Evolutionary conservation across 225 moss, liverwort and hornwort genomes (phyloP), one percentile per base, ranked within the genome.

Genomic region (Marchantia polymorpha): DNA sequence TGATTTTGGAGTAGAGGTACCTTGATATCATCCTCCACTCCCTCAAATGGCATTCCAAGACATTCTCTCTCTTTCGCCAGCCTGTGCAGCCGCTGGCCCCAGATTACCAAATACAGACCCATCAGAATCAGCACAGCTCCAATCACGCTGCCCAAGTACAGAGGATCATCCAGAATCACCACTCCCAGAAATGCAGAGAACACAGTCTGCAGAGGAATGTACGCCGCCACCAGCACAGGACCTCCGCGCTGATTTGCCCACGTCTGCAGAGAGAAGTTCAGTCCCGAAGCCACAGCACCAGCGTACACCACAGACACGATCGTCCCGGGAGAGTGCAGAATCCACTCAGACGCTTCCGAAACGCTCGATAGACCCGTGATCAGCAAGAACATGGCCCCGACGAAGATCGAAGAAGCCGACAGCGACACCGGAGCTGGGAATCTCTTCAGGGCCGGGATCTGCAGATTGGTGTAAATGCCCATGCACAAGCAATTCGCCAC

Each of bases 101-200:
- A 96, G 64, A 89, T 87, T 60, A 94, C 94, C 39, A 96, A 83
- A 79, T 85, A 94, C 25, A 96, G 86, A 58, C 94, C 94, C 29
- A 31, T 15, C 52, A 91, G 10, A n/a, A 94, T 79, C 64, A 85
- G 69, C 13, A 64, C 25, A 4, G 91, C 94, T 54, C 96, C 94
- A 56, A 96, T 71, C 26, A 91, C 86, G 49, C 90, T 92, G 60
- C 96, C 94, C 77, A 92, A n/a, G 58, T 80, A 92, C 59, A 96
- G 76, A 12, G 84, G 81, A 73, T 59, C 83, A 51, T 86, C 81
- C 7, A 96, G 87, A 84, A 94, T 83, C 58, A 88, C 15, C 4
- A 85, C 67, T 39, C 39, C 39, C 39, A 39, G 39, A 39, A 39
- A 39, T 39, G 39, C 39, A 39, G 39, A 39, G 5, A 96, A 88